A percentile compares a stretch with the other conserved stretches of the same genome.
Evolutionary conservation across 768 basidiomycete species (phyloP).

Genomic region (Boletus subparvulus): DNA sequence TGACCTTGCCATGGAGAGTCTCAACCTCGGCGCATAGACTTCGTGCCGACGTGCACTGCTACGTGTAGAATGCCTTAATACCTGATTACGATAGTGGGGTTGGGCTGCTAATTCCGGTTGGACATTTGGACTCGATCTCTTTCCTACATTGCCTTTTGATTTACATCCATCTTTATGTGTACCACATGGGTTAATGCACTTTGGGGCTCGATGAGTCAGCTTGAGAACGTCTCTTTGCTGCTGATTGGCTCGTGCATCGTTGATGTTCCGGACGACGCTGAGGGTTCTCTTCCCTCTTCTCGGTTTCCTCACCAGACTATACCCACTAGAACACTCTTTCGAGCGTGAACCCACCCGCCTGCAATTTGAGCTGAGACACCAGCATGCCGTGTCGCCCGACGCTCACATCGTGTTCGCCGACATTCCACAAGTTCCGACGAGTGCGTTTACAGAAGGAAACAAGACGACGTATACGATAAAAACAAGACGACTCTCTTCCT

Average conservation of each 20-base stretch:
- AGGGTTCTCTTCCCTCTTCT: slow-evolving; percentile 48
- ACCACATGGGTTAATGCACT: not conserved
- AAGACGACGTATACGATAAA: slow-evolving; percentile 37
- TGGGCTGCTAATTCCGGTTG: slow-evolving; percentile 5
- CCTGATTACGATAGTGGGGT: slow-evolving; percentile 1
- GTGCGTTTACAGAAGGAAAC: slow-evolving; percentile 8
- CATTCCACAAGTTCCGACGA: slow-evolving; percentile 23
- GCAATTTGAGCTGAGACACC: slow-evolving; percentile 59
- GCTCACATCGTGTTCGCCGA: slow-evolving; percentile 59
- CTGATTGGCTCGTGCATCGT: slow-evolving; percentile 1
- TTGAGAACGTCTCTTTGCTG: not conserved
- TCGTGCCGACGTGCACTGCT: not conserved
- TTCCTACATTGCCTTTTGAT: not conserved
- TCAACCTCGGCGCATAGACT: slow-evolving; percentile 31
- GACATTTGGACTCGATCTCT: not conserved
- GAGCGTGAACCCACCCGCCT: slow-evolving; percentile 21
- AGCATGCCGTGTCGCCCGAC: slow-evolving; percentile 52
- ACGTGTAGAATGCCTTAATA: slow-evolving; percentile 18
- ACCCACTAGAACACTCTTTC: not conserved
- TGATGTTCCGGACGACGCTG: slow-evolving; percentile 43
- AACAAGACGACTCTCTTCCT: slow-evolving; percentile 39
- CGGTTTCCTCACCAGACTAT: slow-evolving; percentile 15
- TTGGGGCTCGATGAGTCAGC: slow-evolving; percentile 22
- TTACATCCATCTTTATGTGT: slow-evolving; percentile 4
- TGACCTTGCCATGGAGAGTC: slow-evolving; percentile 61